These are phyloP conservation scores for Anethum foeniculum DNA, from an alignment of 140 eudicot genomes.

Conservation along the genomic window DNA sequence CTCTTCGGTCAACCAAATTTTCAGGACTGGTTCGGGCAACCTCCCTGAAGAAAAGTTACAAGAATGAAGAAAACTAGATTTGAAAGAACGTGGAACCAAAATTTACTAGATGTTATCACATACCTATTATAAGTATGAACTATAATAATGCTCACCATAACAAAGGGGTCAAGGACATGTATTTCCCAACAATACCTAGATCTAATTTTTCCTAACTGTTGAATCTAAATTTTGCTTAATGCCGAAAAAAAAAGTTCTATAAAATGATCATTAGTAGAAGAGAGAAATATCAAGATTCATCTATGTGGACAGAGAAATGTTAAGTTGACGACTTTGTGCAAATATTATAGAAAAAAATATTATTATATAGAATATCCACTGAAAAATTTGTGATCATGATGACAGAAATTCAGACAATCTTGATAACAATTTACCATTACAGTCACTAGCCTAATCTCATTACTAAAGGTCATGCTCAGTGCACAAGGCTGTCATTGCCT, in stretches of 20 bases:
- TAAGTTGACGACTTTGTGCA: not conserved
- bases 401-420: not conserved
- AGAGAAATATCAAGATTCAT: not conserved
- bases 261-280: not conserved
- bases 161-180: constrained; percentile 1
- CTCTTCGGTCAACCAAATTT: constrained; percentile 25
- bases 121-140: not conserved
- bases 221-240: not conserved
- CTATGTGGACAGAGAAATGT: not conserved
- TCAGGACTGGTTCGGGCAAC: constrained; percentile 15
- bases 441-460: not conserved
- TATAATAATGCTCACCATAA: not conserved
- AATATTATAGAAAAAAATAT: no score
- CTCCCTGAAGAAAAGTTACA: constrained; percentile 30
- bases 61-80: not conserved
- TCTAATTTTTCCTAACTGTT: not conserved
- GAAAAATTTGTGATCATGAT: not conserved
- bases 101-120: not conserved
- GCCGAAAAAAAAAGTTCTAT: no score
- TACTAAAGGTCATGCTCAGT: not conserved
- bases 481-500: not conserved
- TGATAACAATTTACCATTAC: not conserved
- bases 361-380: not conserved
- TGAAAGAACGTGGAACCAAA: not conserved
- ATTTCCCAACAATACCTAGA: not conserved